These are phyloP conservation scores for Metschnikowia gruessii DNA, from an alignment of 805 yeast species.

Conservation along the genomic window DNA sequence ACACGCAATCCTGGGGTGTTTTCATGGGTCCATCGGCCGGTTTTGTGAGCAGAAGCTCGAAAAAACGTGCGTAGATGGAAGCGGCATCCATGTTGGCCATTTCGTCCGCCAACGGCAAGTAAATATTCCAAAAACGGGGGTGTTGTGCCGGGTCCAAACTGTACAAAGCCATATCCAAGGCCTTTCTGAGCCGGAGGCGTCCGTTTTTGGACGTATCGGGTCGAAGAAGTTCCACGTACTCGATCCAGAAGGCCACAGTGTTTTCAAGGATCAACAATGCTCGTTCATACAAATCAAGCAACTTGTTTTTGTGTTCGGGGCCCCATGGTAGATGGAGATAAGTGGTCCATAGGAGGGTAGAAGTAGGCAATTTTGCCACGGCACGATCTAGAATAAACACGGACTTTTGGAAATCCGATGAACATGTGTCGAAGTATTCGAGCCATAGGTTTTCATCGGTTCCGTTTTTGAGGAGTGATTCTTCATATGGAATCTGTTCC, in stretches of 20 bases:
- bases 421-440: conserved; percentile 15
- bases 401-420: conserved; percentile 6
- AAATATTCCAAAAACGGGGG: conserved; percentile 37
- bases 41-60: conserved; percentile 13
- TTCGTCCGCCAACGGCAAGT: conserved; percentile 53
- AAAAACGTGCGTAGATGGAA: conserved; percentile 29
- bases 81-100: conserved; percentile 42
- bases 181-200: background rate
- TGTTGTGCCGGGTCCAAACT: conserved; percentile 53
- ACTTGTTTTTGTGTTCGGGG: background rate
- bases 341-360: conserved; percentile 18
- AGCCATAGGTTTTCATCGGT: conserved; percentile 19
- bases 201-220: background rate
- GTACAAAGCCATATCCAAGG: conserved; percentile 50
- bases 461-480: conserved; percentile 6
- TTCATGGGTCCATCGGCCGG: background rate
- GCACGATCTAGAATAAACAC: conserved; percentile 18
- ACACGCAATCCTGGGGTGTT: conserved; percentile 16
- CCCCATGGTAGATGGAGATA: conserved; percentile 19
- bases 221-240: conserved; percentile 9
- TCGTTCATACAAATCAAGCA: conserved; percentile 6
- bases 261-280: conserved; percentile 10
- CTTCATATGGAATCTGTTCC: conserved; percentile 14
- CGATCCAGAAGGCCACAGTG: conserved; percentile 16
- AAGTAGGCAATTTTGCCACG: conserved; percentile 17